These are phyloP conservation scores for Deuterostichococcus epilithicus DNA, from an alignment of 139 green algal species.

Conservation along the genomic window DNA sequence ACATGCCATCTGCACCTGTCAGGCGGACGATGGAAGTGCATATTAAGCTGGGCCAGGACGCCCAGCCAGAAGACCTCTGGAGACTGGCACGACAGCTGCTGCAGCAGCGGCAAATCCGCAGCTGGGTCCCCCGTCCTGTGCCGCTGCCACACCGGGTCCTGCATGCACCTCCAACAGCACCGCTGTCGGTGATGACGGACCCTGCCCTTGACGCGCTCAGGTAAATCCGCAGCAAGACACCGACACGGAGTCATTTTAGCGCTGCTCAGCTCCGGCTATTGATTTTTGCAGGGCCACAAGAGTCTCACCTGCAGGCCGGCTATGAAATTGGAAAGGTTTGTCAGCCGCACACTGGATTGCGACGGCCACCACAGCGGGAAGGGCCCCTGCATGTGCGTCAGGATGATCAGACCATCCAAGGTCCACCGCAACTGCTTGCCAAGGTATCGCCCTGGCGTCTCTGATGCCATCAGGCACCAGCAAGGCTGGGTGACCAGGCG, in stretches of 20 bases:
- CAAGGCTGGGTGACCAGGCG: no score
- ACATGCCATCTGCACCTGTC: constrained; percentile 12
- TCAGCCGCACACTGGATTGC: constrained; percentile 11
- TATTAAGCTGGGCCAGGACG: constrained; percentile 39
- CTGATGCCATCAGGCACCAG: no score
- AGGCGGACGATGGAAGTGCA: constrained; percentile 41
- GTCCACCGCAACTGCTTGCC: no score
- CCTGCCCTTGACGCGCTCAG: background rate
- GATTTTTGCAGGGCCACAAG: background rate
- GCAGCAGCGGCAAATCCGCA: constrained; percentile 47
- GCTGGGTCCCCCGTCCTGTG: constrained; percentile 9
- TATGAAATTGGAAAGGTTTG: constrained; percentile 65
- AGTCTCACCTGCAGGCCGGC: constrained; percentile 17
- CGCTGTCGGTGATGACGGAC: no score
- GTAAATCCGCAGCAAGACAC: background rate
- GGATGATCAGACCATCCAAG: no score
- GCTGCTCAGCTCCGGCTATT: background rate
- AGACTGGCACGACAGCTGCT: constrained; percentile 45
- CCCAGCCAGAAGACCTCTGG: constrained; percentile 61
- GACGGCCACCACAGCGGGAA: constrained; percentile 60
- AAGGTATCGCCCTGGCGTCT: no score
- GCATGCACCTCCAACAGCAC: background rate
- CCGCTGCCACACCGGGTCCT: constrained; percentile 12
- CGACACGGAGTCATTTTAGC: background rate
- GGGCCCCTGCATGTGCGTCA: constrained; percentile 52